phyloP scores from a whole-genome alignment of 805 yeast genomes.

The Candida namnaoensis region DNA sequence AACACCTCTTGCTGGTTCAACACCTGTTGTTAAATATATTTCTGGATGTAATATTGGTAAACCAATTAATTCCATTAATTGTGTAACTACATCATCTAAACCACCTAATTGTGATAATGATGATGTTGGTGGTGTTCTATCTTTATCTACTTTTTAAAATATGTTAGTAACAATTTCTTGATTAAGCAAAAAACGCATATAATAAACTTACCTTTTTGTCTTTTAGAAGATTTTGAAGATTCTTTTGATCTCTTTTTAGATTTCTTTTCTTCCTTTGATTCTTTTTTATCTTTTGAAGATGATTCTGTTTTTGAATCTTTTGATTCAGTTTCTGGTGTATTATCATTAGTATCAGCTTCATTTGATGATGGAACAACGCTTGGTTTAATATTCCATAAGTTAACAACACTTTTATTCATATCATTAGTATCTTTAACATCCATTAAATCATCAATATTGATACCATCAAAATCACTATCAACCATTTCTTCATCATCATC shows the following conservation, averaged over 20 bases:
- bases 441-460: slow-evolving; percentile 43
- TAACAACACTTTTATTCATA: slow-evolving; percentile 70
- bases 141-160: slow-evolving; percentile 28
- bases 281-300: slow-evolving; percentile 4
- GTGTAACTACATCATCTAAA: slow-evolving; percentile 74
- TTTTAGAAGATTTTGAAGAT: slow-evolving; percentile 21
- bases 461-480: slow-evolving; percentile 27
- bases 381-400: slow-evolving; percentile 48
- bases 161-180: slow-evolving; percentile 20
- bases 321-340: slow-evolving; percentile 4
- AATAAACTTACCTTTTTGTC: slow-evolving; percentile 27
- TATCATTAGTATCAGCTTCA: slow-evolving; percentile 4
- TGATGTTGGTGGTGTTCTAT: slow-evolving; percentile 61
- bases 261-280: slow-evolving; percentile 22
- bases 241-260: slow-evolving; percentile 47
- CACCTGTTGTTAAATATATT: slow-evolving; percentile 78
- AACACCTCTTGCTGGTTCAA: slow-evolving; percentile 92
- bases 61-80: slow-evolving; percentile 84
- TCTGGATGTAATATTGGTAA: slow-evolving; percentile 93
- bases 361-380: background rate
- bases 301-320: too few relatives aligned
- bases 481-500: slow-evolving; percentile 20
- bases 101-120: slow-evolving; percentile 81
- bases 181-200: background rate
- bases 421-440: slow-evolving; percentile 56